Evolutionary conservation across 768 basidiomycete species (phyloP).

Genomic region (Dioszegia hungarica): DNA sequence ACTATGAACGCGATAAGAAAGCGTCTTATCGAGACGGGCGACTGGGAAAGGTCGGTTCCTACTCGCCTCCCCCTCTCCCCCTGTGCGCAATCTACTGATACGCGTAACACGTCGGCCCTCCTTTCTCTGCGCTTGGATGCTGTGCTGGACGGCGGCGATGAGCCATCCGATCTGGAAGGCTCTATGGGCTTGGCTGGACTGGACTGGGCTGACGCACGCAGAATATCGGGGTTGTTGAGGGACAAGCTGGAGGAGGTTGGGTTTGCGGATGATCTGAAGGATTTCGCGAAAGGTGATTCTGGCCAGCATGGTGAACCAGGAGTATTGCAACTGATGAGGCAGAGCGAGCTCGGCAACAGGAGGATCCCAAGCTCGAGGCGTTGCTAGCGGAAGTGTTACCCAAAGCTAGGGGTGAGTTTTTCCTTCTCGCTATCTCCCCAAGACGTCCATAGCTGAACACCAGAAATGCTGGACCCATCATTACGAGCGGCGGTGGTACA

Average conservation of each 20-base stretch:
- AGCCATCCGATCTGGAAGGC: no score
- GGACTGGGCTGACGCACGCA: constrained; percentile 5
- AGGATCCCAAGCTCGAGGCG: constrained; percentile 27
- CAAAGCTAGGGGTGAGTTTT: constrained; percentile 26
- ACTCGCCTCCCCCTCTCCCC: background rate
- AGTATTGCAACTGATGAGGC: background rate
- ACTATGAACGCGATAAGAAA: constrained; percentile 26
- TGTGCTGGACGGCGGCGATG: no score
- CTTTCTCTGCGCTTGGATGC: no score
- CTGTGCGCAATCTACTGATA: no score
- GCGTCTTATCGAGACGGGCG: constrained; percentile 37
- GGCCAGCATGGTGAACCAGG: no score
- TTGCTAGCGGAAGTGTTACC: constrained; percentile 25
- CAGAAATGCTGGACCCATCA: constrained; percentile 23
- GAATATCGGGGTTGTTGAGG: constrained; percentile 28
- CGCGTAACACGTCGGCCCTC: no score
- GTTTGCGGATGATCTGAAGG: constrained; percentile 40
- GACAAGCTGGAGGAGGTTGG: constrained; percentile 29
- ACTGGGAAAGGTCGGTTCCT: constrained; percentile 40
- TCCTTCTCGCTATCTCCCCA: background rate
- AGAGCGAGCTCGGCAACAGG: constrained; percentile 36
- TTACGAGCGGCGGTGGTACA: constrained; percentile 23
- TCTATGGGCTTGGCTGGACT: no score
- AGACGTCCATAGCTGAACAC: background rate
- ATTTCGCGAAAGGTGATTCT: constrained; percentile 38